phyloP scores from a whole-genome alignment of 2,329 filamentous ascomycete genomes.

The Diaporthe sp. region DNA sequence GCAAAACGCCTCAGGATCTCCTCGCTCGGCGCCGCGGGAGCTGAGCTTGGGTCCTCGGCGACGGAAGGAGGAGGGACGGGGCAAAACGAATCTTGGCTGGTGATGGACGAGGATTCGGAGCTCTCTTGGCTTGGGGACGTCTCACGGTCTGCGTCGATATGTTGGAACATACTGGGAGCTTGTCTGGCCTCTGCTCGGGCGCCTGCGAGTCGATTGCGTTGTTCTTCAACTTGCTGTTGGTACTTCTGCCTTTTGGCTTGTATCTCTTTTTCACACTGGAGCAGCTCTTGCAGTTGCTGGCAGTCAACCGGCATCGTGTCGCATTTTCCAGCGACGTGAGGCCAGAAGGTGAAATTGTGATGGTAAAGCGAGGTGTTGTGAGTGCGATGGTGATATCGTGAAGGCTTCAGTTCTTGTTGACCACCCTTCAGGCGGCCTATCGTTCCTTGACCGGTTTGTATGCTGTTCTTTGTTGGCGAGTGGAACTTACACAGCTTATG shows the following conservation, averaged over 20 bases:
- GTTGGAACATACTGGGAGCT: background rate
- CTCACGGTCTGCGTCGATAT: background rate
- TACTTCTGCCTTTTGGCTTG: background rate
- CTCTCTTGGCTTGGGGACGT: background rate
- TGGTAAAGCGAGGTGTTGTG: background rate
- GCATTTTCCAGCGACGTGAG: background rate
- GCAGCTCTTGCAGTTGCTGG: background rate
- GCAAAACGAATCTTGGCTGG: background rate
- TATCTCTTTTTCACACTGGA: background rate
- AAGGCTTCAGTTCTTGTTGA: background rate
- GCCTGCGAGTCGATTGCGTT: background rate
- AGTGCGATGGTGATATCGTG: background rate
- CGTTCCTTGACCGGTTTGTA: too few relatives aligned
- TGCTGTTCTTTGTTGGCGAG: too few relatives aligned
- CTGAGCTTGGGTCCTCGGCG: too few relatives aligned
- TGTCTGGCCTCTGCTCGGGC: background rate
- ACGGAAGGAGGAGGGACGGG: background rate
- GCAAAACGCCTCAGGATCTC: background rate
- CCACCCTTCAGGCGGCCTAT: background rate
- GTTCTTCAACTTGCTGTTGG: background rate
- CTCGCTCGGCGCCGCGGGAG: background rate
- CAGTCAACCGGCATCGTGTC: background rate
- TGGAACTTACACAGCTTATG: too few relatives aligned
- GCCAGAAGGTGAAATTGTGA: background rate
- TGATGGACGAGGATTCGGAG: background rate